Evolutionary conservation across 2,329 filamentous ascomycete species (phyloP).

Genomic region (Ophiostoma novo-ulmi): DNA sequence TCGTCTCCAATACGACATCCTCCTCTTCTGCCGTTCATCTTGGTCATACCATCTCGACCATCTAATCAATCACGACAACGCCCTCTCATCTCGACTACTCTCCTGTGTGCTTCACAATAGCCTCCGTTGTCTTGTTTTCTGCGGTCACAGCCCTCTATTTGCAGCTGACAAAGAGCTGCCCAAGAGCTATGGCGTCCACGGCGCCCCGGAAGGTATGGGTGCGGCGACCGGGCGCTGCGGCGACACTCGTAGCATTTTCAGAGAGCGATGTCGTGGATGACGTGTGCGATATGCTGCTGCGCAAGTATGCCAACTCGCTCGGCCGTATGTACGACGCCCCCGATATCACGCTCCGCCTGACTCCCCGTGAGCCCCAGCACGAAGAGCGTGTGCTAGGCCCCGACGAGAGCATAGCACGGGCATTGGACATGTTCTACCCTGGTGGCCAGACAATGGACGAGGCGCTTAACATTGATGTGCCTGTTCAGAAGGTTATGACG

Average conservation of each 20-base stretch:
- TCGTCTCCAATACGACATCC: neutral
- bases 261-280: constrained; percentile 93
- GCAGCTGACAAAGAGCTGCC: neutral
- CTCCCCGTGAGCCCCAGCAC: constrained; percentile 57
- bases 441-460: constrained; percentile 84
- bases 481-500: constrained; percentile 52
- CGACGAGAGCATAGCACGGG: constrained; percentile 75
- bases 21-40: neutral
- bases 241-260: constrained; percentile 77
- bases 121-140: neutral
- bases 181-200: constrained; percentile 12
- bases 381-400: constrained; percentile 70
- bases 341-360: constrained; percentile 75
- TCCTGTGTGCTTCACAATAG: neutral
- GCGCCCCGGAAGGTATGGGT: constrained; percentile 84
- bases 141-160: too few species aligned
- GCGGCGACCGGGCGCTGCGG: constrained; percentile 75
- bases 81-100: neutral
- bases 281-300: constrained; percentile 83
- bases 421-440: constrained; percentile 77
- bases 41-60: neutral
- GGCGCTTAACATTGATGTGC: constrained; percentile 82
- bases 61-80: neutral
- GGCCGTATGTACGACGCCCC: constrained; percentile 85
- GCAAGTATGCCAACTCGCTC: constrained; percentile 90